Base-by-base conservation (phyloP, 306 rosid species). In the Quillaja saponaria region DNA sequence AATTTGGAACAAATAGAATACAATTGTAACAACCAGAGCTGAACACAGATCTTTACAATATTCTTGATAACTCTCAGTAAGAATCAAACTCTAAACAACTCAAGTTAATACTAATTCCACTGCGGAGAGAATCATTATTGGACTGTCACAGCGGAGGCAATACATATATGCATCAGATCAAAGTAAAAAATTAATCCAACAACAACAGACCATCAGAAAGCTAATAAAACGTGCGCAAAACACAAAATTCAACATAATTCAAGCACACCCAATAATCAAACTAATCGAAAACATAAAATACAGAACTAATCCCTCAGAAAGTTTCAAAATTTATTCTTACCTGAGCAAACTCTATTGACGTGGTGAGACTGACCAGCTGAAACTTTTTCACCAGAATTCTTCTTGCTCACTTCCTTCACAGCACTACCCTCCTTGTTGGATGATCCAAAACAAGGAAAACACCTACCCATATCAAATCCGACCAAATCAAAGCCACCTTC, bases 391-490 rank as follows among this genome's bases (percentile, higher is more conserved):
- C 68, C 77, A 49, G 92, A 81, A 31, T 89, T 96, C 71, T 89
- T 89, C 61, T 79, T 82, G 10, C 61, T 41, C 60, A 79, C 83
- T 75, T 86, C 94, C 72, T 89, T 92, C 1, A 76, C 83, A 50
- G 67, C 84, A 60, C 73, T 72, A 44, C 67, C 89, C 68, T 73
- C 90, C 60, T 84, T 64, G 79, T 84, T 74, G 76, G 96, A 84
- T 83, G 96, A 91, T 85, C 90, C 89, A 81, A 82, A 84, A 77
- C 99, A 92, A 77, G 96, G 98, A 74, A 92, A 88, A 76, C 99
- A 92, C 77, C 95, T 89, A 86, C 96, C 95, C 96, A 92, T 92
- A 78, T 84, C 88, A 84, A 86, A 66, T 84, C 71, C 68, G 55
- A 80, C 34, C 67, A 71, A 88, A 77, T 79, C 78, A 83, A 72